Conservation (phyloP, 208 protist genomes). For the Crithidia sp. region DNA sequence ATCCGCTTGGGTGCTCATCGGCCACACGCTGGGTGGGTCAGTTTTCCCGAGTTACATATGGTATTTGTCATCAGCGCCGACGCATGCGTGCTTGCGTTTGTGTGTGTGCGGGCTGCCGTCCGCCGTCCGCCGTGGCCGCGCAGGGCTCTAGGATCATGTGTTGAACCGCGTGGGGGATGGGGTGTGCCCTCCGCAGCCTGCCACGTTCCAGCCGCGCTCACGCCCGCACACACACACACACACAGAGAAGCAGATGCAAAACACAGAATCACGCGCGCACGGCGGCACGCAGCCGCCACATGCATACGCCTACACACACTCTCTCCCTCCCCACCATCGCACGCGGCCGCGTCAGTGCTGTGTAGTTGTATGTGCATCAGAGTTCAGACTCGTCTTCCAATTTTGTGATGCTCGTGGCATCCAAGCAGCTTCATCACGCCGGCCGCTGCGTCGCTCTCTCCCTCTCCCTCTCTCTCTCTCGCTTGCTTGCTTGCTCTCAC, state of each 20-base stretch:
- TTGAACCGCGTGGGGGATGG: constrained; percentile 24
- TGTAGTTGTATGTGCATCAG: constrained; percentile 18
- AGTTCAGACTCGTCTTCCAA: constrained; percentile 19
- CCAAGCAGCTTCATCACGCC: background rate
- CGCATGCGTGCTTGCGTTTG: too few species aligned
- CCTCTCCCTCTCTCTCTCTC: constrained; percentile 7
- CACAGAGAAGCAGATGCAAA: background rate
- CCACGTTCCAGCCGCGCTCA: constrained; percentile 14
- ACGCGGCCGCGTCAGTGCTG: constrained; percentile 19
- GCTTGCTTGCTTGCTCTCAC: background rate
- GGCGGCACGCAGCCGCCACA: too few species aligned
- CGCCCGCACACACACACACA: background rate
- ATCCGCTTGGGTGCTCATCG: constrained; percentile 71
- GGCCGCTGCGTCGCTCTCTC: constrained; percentile 4
- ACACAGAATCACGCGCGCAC: too few species aligned
- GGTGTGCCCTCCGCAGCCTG: constrained; percentile 17
- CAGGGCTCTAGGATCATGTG: constrained; percentile 14
- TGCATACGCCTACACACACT: too few species aligned
- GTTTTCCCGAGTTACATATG: constrained; percentile 68
- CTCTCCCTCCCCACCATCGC: too few species aligned
- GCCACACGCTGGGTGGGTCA: constrained; percentile 22
- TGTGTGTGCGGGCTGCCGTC: too few species aligned
- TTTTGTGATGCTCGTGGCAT: background rate
- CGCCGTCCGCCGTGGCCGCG: background rate
- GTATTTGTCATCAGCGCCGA: constrained; percentile 25